These are phyloP conservation scores for Solanum lycopersicoides DNA, from an alignment of 257 asterid species.

Conservation along the genomic window DNA sequence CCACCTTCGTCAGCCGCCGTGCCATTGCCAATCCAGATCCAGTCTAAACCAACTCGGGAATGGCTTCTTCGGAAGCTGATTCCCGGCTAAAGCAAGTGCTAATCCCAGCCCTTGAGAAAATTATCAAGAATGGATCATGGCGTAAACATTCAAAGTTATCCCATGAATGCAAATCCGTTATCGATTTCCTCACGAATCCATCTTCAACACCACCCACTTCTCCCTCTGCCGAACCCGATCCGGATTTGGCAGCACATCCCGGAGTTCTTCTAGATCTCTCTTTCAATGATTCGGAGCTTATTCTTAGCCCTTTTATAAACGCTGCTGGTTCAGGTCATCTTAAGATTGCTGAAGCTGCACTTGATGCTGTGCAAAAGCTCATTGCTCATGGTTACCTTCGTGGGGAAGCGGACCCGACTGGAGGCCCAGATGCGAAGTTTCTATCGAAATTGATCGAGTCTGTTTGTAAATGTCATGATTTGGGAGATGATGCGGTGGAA, in stretches of 20 bases:
- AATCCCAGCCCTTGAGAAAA: slow-evolving; percentile 82
- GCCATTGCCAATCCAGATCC: background rate
- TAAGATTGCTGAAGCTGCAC: slow-evolving; percentile 81
- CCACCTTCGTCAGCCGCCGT: background rate
- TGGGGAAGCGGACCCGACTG: slow-evolving; percentile 82
- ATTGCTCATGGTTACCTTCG: slow-evolving; percentile 80
- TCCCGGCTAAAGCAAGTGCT: slow-evolving; percentile 74
- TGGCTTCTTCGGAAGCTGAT: slow-evolving; percentile 96
- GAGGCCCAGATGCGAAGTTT: slow-evolving; percentile 61
- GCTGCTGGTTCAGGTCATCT: slow-evolving; percentile 53
- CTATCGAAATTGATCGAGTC: slow-evolving; percentile 65
- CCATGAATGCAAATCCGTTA: slow-evolving; percentile 76
- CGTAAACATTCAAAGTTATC: slow-evolving; percentile 90
- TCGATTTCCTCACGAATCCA: slow-evolving; percentile 43
- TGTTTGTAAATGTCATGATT: slow-evolving; percentile 80
- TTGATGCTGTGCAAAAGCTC: slow-evolving; percentile 87
- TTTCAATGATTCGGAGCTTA: slow-evolving; percentile 56
- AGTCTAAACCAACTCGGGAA: slow-evolving; percentile 39
- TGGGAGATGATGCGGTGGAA: slow-evolving; percentile 77
- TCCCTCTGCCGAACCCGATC: slow-evolving; percentile 34
- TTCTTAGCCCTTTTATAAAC: slow-evolving; percentile 66
- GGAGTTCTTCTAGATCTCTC: slow-evolving; percentile 81
- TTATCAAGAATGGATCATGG: slow-evolving; percentile 82
- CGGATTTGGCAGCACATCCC: slow-evolving; percentile 31
- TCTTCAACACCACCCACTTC: slow-evolving; percentile 42